phyloP scores from a whole-genome alignment of 2,329 filamentous ascomycete genomes.

The Aspergillus chevalieri region DNA sequence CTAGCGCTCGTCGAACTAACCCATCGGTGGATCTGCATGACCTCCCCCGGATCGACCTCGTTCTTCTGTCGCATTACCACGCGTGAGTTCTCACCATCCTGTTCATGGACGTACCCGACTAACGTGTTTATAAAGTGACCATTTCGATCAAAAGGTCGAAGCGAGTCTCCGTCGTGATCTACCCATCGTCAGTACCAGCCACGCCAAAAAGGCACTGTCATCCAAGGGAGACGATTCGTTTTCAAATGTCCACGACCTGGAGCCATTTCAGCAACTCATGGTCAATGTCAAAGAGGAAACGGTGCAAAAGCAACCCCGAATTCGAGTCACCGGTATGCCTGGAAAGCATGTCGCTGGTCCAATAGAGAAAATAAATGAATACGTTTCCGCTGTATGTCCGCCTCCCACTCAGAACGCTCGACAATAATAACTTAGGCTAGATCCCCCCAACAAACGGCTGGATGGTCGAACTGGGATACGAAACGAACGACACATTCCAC shows the following conservation, averaged over 20 bases:
- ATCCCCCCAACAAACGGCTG: constrained; percentile 63
- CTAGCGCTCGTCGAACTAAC: constrained; percentile 49
- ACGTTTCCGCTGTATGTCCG: constrained; percentile 38
- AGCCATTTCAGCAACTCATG: constrained; percentile 50
- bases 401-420: background rate
- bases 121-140: constrained; percentile 32
- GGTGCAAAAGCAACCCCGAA: constrained; percentile 29
- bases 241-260: constrained; percentile 49
- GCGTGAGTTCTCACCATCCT: constrained; percentile 26
- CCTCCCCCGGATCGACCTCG: constrained; percentile 53
- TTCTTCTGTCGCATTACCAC: constrained; percentile 61
- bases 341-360: constrained; percentile 56
- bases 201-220: constrained; percentile 51
- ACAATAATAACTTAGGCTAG: constrained; percentile 13
- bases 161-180: constrained; percentile 46
- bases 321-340: constrained; percentile 59
- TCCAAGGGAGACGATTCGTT: constrained; percentile 46
- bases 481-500: constrained; percentile 27
- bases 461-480: constrained; percentile 58
- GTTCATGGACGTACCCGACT: background rate
- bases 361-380: constrained; percentile 40
- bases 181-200: constrained; percentile 59
- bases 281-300: constrained; percentile 33
- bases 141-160: constrained; percentile 52
- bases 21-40: constrained; percentile 56